Percentiles rank a stretch among this genome's conserved stretches.
Evolutionary conservation across 2,329 filamentous ascomycete species (phyloP).

Genomic region (Pseudogymnoascus sp.): DNA sequence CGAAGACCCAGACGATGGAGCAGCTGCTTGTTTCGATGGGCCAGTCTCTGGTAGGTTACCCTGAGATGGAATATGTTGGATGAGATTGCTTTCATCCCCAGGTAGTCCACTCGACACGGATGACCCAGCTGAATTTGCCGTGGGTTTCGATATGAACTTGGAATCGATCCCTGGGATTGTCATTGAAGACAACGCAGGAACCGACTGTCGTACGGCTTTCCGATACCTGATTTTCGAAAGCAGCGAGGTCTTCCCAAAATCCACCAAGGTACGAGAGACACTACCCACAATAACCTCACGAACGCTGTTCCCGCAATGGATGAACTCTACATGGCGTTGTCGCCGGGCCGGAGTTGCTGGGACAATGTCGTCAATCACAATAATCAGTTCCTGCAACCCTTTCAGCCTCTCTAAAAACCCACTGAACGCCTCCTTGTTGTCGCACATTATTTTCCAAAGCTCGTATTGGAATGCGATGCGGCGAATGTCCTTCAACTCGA

Average conservation of each 20-base stretch:
- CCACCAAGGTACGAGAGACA: background rate
- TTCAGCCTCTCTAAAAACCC: background rate
- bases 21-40: background rate
- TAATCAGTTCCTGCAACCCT: background rate
- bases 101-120: background rate
- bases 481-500: background rate
- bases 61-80: background rate
- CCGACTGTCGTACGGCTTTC: background rate
- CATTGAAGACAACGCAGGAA: background rate
- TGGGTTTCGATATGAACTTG: background rate
- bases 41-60: background rate
- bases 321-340: background rate
- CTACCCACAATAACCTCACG: background rate
- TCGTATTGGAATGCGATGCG: background rate
- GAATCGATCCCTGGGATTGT: background rate
- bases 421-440: background rate
- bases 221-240: background rate
- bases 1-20: background rate
- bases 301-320: background rate
- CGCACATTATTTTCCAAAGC: background rate
- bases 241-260: background rate
- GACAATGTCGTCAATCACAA: background rate
- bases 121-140: background rate
- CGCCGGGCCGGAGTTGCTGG: background rate
- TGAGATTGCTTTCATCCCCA: background rate